These are phyloP conservation scores for Lactarius tabidus DNA, from an alignment of 768 basidiomycete genomes.

Conservation along the genomic window DNA sequence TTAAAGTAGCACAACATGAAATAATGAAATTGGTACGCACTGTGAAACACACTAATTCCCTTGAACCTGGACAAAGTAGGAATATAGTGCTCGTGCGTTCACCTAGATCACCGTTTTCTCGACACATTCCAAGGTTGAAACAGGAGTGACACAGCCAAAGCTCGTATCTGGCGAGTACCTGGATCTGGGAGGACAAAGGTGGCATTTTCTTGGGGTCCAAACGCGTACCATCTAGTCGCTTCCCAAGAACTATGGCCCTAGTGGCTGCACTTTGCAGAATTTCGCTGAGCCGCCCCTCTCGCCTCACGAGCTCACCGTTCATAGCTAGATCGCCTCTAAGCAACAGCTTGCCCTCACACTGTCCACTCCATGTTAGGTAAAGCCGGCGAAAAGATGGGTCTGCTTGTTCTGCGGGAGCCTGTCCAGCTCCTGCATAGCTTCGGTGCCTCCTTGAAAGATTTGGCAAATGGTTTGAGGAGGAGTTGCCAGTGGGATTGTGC, in stretches of 20 bases:
- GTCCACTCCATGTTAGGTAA: conserved; percentile 7
- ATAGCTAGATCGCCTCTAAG: conserved; percentile 6
- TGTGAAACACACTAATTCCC: background rate
- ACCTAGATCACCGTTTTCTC: background rate
- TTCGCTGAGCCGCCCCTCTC: conserved; percentile 11
- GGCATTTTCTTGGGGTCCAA: background rate
- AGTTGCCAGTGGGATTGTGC: background rate
- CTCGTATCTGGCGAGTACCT: background rate
- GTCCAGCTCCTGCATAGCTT: background rate
- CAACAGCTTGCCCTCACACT: conserved; percentile 8
- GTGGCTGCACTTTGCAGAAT: background rate
- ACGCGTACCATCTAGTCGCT: background rate
- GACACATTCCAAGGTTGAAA: background rate
- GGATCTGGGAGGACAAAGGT: background rate
- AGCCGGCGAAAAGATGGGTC: background rate
- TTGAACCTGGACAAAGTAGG: background rate
- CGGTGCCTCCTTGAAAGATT: background rate
- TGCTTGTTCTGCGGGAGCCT: background rate
- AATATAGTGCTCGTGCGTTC: background rate
- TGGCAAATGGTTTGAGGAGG: background rate
- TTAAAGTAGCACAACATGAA: background rate
- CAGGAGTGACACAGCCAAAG: background rate
- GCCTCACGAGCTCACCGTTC: conserved; percentile 9
- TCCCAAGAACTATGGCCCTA: background rate
- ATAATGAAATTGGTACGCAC: background rate